These are phyloP conservation scores for Artemisia argyi DNA, from an alignment of 129 eudicot species.

Conservation along the genomic window DNA sequence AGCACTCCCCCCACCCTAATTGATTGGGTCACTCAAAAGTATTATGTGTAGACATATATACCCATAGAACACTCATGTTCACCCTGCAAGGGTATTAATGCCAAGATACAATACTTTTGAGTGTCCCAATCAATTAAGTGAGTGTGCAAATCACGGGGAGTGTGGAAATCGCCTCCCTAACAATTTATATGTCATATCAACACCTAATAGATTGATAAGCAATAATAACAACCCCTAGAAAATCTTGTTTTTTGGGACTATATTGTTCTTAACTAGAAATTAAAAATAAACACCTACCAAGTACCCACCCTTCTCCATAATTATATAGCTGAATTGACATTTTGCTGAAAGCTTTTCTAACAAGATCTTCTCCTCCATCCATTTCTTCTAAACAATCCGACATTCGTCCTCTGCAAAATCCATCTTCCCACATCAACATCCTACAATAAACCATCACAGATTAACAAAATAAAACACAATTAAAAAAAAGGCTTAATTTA, in stretches of 20 bases:
- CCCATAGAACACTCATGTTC: too few relatives aligned
- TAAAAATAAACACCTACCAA: conserved; percentile 74
- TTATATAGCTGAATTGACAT: conserved; percentile 98
- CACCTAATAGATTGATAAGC: too few relatives aligned
- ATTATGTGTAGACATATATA: too few relatives aligned
- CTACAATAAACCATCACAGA: conserved; percentile 39
- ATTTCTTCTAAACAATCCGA: conserved; percentile 70
- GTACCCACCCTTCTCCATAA: conserved; percentile 99
- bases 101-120: too few relatives aligned
- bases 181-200: too few relatives aligned
- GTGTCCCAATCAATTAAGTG: too few relatives aligned
- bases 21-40: too few relatives aligned
- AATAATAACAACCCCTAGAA: too few relatives aligned
- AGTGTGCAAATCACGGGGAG: too few relatives aligned
- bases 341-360: conserved; percentile 88
- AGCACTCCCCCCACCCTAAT: too few relatives aligned
- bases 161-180: too few relatives aligned
- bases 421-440: conserved; percentile 99
- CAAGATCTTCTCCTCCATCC: conserved; percentile 84
- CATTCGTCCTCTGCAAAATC: conserved; percentile 87
- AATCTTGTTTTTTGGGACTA: background rate
- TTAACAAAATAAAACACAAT: background rate
- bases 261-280: conserved; percentile 13
- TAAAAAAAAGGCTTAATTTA: conserved; percentile 10
- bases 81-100: too few relatives aligned